A percentile compares a stretch with the other conserved stretches of the same genome.
These are phyloP conservation scores for Rubroboletus satanas DNA, from an alignment of 768 basidiomycete genomes.

Conservation along the genomic window DNA sequence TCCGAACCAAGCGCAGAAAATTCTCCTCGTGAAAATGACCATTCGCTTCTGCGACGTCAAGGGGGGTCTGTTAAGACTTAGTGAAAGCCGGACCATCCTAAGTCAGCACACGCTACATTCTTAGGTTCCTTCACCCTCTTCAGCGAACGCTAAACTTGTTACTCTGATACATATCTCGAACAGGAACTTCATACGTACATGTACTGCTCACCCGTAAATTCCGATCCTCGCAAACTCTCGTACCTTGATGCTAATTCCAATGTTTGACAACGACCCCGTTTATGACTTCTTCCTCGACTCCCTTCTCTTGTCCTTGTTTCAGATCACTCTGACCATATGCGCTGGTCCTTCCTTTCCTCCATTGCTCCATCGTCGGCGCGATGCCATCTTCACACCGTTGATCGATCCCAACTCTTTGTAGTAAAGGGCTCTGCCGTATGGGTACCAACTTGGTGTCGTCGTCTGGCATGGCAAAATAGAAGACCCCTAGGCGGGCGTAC, in stretches of 20 bases:
- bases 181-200: neutral
- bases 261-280: constrained; percentile 55
- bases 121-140: neutral
- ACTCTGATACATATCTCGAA: neutral
- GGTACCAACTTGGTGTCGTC: constrained; percentile 48
- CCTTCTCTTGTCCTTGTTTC: constrained; percentile 37
- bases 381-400: constrained; percentile 35
- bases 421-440: constrained; percentile 43
- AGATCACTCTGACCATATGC: constrained; percentile 50
- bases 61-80: no score
- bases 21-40: no score
- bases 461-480: constrained; percentile 54
- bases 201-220: no score
- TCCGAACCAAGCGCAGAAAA: no score
- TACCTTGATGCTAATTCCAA: constrained; percentile 39
- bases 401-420: constrained; percentile 42
- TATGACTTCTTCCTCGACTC: constrained; percentile 53
- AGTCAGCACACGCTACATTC: neutral
- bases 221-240: neutral
- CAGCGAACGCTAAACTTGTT: neutral
- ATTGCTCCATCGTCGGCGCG: constrained; percentile 50
- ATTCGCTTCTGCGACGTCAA: no score
- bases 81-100: neutral
- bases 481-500: constrained; percentile 50
- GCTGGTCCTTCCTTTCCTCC: constrained; percentile 48